These are phyloP conservation scores for Eucalyptus victrix DNA, from an alignment of 345 rosid species.

Conservation along the genomic window DNA sequence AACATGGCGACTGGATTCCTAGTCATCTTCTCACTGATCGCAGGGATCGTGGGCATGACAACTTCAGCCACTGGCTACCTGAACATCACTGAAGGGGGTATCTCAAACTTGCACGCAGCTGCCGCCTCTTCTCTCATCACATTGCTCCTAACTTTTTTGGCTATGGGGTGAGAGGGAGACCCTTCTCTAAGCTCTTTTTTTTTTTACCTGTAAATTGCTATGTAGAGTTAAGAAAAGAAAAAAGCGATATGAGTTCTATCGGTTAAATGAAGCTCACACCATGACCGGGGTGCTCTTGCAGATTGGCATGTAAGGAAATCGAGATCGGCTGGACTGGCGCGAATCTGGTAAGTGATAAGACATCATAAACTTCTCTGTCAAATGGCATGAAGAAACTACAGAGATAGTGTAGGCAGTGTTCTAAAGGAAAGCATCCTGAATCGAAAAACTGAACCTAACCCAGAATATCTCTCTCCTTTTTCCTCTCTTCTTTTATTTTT, in stretches of 20 bases:
- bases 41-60: constrained; percentile 68
- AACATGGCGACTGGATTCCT: constrained; percentile 82
- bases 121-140: constrained; percentile 55
- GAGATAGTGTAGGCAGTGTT: background rate
- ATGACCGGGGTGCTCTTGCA: constrained; percentile 1
- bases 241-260: background rate
- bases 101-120: constrained; percentile 49
- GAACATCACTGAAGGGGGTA: constrained; percentile 30
- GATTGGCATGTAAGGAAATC: constrained; percentile 88
- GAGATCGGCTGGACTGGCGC: constrained; percentile 63
- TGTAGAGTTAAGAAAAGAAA: background rate
- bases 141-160: constrained; percentile 59
- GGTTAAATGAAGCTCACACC: background rate
- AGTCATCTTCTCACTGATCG: constrained; percentile 56
- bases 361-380: background rate
- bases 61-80: constrained; percentile 50
- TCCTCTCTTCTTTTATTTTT: too few species aligned
- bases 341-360: constrained; percentile 35
- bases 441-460: background rate
- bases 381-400: background rate
- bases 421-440: background rate
- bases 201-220: background rate
- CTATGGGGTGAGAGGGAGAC: constrained; percentile 53
- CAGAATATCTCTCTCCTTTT: background rate
- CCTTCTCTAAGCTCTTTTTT: background rate